These are phyloP conservation scores for Kwoniella botswanensis DNA, from an alignment of 768 basidiomycete species.

Conservation along the genomic window DNA sequence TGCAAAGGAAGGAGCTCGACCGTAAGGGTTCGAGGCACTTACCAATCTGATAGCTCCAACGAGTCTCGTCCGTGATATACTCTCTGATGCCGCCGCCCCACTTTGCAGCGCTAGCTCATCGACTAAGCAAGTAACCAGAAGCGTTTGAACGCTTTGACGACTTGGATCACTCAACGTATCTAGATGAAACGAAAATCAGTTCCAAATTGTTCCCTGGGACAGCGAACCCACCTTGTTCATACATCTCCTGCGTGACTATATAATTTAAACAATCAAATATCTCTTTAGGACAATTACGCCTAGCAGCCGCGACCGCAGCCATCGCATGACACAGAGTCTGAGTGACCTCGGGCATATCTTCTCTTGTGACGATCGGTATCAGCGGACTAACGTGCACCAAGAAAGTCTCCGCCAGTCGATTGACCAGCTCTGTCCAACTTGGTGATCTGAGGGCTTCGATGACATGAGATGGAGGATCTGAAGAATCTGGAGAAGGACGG, in stretches of 20 bases:
- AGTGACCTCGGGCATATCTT: conserved; percentile 22
- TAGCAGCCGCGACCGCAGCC: conserved; percentile 28
- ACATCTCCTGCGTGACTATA: conserved; percentile 24
- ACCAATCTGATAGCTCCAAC: conserved; percentile 30
- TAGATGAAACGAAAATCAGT: not conserved
- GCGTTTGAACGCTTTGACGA: conserved; percentile 28
- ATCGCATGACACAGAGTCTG: conserved; percentile 23
- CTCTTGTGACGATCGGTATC: conserved; percentile 28
- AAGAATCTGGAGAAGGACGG: not conserved
- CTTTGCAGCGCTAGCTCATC: conserved; percentile 27
- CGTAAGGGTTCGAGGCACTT: not conserved
- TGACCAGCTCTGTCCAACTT: conserved; percentile 31
- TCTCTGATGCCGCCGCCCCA: conserved; percentile 18
- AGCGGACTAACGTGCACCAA: conserved; percentile 25
- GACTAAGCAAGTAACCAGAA: conserved; percentile 22
- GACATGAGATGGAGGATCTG: conserved; percentile 23
- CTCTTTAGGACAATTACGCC: conserved; percentile 30
- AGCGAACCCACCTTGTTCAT: conserved; percentile 24
- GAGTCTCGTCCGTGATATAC: conserved; percentile 21
- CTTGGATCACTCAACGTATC: conserved; percentile 26
- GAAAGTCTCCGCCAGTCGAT: conserved; percentile 31
- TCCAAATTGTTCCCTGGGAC: not conserved
- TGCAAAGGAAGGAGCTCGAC: not conserved
- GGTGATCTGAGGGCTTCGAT: conserved; percentile 27
- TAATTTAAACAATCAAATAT: conserved; percentile 31